Evolutionary conservation across 768 basidiomycete genomes (phyloP).

Genomic region (Boletus sensibilis): DNA sequence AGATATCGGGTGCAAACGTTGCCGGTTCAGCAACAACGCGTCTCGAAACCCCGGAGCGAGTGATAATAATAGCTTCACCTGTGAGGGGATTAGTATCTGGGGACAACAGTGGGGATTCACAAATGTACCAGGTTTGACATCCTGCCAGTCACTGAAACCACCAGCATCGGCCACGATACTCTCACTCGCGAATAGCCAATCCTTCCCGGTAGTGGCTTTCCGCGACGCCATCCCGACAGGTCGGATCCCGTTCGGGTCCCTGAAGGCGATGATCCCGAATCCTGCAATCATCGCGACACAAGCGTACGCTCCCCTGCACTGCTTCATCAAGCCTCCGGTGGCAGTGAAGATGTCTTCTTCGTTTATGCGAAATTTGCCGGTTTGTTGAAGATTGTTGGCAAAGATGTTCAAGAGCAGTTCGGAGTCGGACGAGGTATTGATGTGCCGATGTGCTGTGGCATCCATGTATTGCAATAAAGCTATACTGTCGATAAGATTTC

Average conservation of each 20-base stretch:
- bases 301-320: constrained; percentile 91
- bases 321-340: constrained; percentile 82
- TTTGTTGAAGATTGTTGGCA: constrained; percentile 96
- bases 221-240: constrained; percentile 86
- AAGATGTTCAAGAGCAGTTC: constrained; percentile 97
- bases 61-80: constrained; percentile 98
- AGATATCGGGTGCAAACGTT: constrained; percentile 94
- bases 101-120: neutral
- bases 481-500: constrained; percentile 92
- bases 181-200: constrained; percentile 92
- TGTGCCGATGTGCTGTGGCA: constrained; percentile 93
- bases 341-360: constrained; percentile 99
- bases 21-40: constrained; percentile 68
- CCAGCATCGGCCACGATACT: constrained; percentile 94
- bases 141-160: constrained; percentile 90
- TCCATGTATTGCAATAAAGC: constrained; percentile 92
- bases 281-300: constrained; percentile 99
- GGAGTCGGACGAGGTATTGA: constrained; percentile 98
- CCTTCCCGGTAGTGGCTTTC: constrained; percentile 55
- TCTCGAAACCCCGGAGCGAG: constrained; percentile 70
- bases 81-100: constrained; percentile 1
- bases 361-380: constrained; percentile 98
- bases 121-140: constrained; percentile 81
- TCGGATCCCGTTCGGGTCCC: constrained; percentile 96
- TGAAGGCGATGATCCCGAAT: constrained; percentile 96